Evolutionary conservation across 768 basidiomycete species (phyloP).

Genomic region (Agrocybe pediades): DNA sequence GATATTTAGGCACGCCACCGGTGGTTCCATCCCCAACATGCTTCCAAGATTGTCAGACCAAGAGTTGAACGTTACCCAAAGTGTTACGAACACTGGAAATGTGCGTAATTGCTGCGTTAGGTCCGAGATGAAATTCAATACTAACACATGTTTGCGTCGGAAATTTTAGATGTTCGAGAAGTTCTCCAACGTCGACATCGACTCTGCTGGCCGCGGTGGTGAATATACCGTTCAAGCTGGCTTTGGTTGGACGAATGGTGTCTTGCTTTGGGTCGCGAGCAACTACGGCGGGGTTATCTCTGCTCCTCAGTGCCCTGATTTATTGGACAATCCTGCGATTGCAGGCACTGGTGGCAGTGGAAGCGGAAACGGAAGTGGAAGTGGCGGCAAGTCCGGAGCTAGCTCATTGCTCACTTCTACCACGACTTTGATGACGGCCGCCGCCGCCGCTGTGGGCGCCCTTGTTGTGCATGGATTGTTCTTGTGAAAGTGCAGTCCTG

Average conservation of each 20-base stretch:
- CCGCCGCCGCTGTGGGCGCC: neutral
- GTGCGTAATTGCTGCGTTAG: constrained; percentile 41
- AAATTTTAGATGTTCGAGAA: constrained; percentile 82
- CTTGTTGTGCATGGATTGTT: neutral
- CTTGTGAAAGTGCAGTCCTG: neutral
- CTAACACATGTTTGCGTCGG: constrained; percentile 1
- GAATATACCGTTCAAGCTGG: constrained; percentile 91
- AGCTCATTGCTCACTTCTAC: neutral
- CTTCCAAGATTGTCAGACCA: constrained; percentile 69
- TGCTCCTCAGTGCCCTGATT: constrained; percentile 62
- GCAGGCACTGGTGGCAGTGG: neutral
- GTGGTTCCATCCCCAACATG: constrained; percentile 75
- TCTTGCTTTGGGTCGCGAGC: constrained; percentile 72
- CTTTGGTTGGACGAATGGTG: constrained; percentile 91
- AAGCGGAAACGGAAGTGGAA: constrained; percentile 13
- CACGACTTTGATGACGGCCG: neutral
- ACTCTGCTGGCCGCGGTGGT: constrained; percentile 78
- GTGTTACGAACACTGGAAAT: constrained; percentile 70
- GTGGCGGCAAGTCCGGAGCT: constrained; percentile 17
- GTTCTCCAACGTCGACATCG: constrained; percentile 77
- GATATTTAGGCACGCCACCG: constrained; percentile 73
- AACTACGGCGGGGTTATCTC: constrained; percentile 63
- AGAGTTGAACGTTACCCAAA: constrained; percentile 70
- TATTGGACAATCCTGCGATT: constrained; percentile 26
- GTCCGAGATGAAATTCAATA: neutral